phyloP scores from a whole-genome alignment of 768 basidiomycete genomes.

The Nidularia sp. region DNA sequence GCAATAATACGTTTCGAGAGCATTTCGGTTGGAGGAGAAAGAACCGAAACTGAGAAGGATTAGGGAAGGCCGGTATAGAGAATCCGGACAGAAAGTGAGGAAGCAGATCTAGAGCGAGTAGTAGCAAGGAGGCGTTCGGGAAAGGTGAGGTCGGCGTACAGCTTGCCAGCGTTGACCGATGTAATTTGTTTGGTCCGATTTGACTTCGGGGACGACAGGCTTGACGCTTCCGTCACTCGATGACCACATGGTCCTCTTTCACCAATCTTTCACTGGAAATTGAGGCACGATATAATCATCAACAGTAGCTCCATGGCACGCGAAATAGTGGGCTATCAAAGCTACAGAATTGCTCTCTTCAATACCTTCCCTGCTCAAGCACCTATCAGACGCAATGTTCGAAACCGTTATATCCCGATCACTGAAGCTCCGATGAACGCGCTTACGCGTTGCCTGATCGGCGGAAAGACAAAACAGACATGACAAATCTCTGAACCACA shows the following conservation, averaged over 20 bases:
- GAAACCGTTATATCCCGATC: too few species aligned
- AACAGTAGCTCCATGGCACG: too few species aligned
- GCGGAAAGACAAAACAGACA: too few species aligned
- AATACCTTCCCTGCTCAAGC: too few species aligned
- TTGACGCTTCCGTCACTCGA: constrained; percentile 7
- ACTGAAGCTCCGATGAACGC: too few species aligned
- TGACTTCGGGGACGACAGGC: constrained; percentile 1
- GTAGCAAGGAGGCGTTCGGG: background rate
- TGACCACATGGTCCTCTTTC: constrained; percentile 1
- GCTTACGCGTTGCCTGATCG: too few species aligned
- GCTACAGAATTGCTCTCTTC: too few species aligned
- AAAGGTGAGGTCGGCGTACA: background rate
- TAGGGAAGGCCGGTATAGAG: background rate
- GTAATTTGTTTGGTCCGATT: constrained; percentile 16
- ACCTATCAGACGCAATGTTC: too few species aligned
- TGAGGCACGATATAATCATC: too few species aligned
- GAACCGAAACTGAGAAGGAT: background rate
- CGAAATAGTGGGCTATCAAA: too few species aligned
- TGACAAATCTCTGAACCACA: too few species aligned
- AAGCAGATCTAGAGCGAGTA: background rate
- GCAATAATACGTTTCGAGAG: constrained; percentile 68
- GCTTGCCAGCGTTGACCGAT: constrained; percentile 7
- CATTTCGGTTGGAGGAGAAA: constrained; percentile 30
- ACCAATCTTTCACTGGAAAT: too few species aligned
- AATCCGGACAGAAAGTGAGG: background rate